Evolutionary conservation across 75 land plant species (phyloP).

Genomic region (Sequoiadendron giganteum): DNA sequence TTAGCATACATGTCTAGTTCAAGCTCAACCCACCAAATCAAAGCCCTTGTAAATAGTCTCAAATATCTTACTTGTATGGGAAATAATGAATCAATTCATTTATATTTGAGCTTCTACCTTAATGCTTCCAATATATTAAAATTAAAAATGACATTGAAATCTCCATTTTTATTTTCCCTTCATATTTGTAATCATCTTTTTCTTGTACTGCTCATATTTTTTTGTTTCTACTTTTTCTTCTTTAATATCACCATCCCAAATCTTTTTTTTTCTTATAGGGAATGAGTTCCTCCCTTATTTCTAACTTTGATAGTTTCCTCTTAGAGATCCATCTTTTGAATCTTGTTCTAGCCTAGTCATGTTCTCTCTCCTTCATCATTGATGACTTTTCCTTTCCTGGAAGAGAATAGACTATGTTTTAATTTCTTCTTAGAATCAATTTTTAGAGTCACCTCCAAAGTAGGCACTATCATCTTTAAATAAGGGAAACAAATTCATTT

Average conservation of each 20-base stretch:
- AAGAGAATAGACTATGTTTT: background rate
- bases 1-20: slow-evolving; percentile 80
- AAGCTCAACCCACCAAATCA: slow-evolving; percentile 92
- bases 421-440: slow-evolving; percentile 37
- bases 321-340: slow-evolving; percentile 18
- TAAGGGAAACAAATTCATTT: too few relatives aligned
- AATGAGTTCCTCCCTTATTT: slow-evolving; percentile 8
- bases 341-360: slow-evolving; percentile 40
- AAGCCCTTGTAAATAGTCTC: slow-evolving; percentile 66
- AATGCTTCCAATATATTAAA: slow-evolving; percentile 70
- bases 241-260: slow-evolving; percentile 15
- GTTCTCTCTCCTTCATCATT: slow-evolving; percentile 13
- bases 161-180: slow-evolving; percentile 24
- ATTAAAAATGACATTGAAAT: slow-evolving; percentile 68
- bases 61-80: slow-evolving; percentile 94
- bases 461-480: background rate
- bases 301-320: slow-evolving; percentile 25
- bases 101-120: slow-evolving; percentile 58
- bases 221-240: slow-evolving; percentile 18
- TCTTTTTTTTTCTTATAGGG: slow-evolving; percentile 33
- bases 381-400: slow-evolving; percentile 29
- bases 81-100: slow-evolving; percentile 85
- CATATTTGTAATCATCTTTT: slow-evolving; percentile 8
- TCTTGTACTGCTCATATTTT: slow-evolving; percentile 14
- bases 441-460: background rate